Evolutionary conservation across 495 filamentous ascomycete species (phyloP).

Genomic region (Aspergillus egyptiacus): DNA sequence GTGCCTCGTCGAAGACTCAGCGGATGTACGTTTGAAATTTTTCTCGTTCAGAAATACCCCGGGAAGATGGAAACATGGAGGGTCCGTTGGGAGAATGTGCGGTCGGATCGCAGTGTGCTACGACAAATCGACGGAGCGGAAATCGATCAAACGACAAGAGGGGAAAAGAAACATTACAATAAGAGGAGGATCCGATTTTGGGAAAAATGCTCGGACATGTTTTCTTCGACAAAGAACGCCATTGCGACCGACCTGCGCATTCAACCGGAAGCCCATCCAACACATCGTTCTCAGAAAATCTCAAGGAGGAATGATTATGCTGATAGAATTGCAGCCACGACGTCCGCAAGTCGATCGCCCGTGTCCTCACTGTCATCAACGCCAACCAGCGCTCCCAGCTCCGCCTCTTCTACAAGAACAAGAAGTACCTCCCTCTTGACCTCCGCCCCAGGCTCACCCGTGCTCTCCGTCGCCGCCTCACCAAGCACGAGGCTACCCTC

Average conservation of each 20-base stretch:
- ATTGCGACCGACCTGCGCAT: slow-evolving; percentile 1
- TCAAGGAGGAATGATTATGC: slow-evolving; percentile 18
- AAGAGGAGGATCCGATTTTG: neutral
- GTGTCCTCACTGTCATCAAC: slow-evolving; percentile 98
- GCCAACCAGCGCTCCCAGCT: slow-evolving; percentile 96
- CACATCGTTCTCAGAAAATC: neutral
- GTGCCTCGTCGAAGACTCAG: slow-evolving; percentile 86
- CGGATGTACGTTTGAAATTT: slow-evolving; percentile 73
- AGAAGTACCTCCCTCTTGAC: slow-evolving; percentile 97
- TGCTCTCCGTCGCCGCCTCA: slow-evolving; percentile 87
- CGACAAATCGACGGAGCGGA: neutral
- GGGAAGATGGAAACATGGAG: neutral
- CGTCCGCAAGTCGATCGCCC: slow-evolving; percentile 98
- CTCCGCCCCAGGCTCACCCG: slow-evolving; percentile 96
- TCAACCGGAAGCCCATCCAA: neutral
- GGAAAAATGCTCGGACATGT: neutral
- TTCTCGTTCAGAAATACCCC: slow-evolving; percentile 6
- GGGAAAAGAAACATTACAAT: neutral
- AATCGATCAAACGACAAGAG: neutral
- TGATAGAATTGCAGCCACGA: slow-evolving; percentile 64
- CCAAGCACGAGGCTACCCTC: slow-evolving; percentile 75
- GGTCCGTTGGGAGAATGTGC: slow-evolving; percentile 1
- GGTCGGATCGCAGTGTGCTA: neutral
- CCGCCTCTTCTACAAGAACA: slow-evolving; percentile 98
- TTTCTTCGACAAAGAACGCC: neutral